Evolutionary conservation across 1,139 yeast species (phyloP).

Genomic region (Candida labiduridarum): DNA sequence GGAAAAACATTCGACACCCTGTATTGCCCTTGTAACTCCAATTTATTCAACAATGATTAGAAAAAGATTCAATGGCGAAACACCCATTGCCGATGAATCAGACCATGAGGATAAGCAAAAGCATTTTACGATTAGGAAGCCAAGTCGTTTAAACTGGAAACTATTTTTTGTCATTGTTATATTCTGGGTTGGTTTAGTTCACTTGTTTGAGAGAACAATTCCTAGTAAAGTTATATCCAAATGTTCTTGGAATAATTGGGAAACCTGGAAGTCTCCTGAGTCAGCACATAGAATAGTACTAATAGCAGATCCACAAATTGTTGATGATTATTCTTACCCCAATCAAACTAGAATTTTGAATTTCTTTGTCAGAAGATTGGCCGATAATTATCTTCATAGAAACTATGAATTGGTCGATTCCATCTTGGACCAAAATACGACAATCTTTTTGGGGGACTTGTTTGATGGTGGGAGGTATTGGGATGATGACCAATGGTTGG

Average conservation of each 20-base stretch:
- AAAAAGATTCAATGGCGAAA: background rate
- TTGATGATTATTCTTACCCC: slow-evolving; percentile 77
- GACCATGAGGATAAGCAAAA: background rate
- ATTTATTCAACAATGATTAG: background rate
- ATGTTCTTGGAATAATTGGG: slow-evolving; percentile 72
- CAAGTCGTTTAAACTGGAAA: background rate
- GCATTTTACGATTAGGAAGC: background rate
- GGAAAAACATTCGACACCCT: background rate
- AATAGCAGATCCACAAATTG: slow-evolving; percentile 91
- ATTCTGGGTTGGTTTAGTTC: slow-evolving; percentile 52
- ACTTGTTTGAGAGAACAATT: slow-evolving; percentile 62
- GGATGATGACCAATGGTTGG: slow-evolving; percentile 61
- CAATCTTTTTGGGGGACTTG: slow-evolving; percentile 83
- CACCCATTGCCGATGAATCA: background rate
- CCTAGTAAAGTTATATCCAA: slow-evolving; percentile 48
- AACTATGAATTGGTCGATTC: slow-evolving; percentile 69
- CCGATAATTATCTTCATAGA: slow-evolving; percentile 78
- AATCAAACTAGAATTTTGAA: slow-evolving; percentile 50
- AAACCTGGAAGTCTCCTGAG: slow-evolving; percentile 53
- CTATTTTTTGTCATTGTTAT: background rate
- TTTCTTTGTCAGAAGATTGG: slow-evolving; percentile 47
- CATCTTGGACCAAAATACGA: slow-evolving; percentile 70
- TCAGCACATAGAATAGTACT: slow-evolving; percentile 66
- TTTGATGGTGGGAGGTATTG: slow-evolving; percentile 96
- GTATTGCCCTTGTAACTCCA: background rate